Conservation (phyloP, 2,329 filamentous ascomycete genomes). For the Emmonsiellopsis sp. region DNA sequence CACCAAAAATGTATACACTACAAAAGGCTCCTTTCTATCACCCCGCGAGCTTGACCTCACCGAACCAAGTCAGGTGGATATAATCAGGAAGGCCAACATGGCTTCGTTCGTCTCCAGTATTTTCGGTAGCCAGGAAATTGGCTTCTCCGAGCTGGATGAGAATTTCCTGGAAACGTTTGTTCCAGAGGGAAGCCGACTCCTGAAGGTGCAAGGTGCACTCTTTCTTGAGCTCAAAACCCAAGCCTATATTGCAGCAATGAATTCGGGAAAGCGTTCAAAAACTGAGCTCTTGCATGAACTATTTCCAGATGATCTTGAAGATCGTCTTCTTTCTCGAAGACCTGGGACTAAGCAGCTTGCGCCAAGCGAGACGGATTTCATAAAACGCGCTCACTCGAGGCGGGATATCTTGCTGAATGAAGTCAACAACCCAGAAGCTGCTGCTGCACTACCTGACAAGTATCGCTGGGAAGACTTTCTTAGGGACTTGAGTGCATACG, state of each 20-base stretch:
- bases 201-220: conserved; percentile 51
- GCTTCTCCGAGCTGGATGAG: conserved; percentile 54
- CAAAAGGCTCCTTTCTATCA: conserved; percentile 47
- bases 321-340: conserved; percentile 45
- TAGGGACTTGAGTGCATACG: conserved; percentile 47
- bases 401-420: conserved; percentile 49
- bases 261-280: conserved; percentile 45
- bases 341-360: conserved; percentile 45
- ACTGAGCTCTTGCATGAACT: conserved; percentile 50
- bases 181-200: conserved; percentile 46
- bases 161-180: conserved; percentile 57
- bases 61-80: conserved; percentile 45
- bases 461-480: conserved; percentile 58
- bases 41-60: conserved; percentile 43
- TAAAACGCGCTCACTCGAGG: conserved; percentile 44
- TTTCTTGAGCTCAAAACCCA: conserved; percentile 59
- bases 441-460: conserved; percentile 45
- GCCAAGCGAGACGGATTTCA: conserved; percentile 51
- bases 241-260: conserved; percentile 53
- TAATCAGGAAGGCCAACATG: conserved; percentile 54
- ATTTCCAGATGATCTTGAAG: conserved; percentile 49
- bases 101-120: conserved; percentile 56
- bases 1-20: conserved; percentile 51
- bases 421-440: conserved; percentile 40
- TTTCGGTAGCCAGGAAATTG: conserved; percentile 55